Conservation (phyloP, 2,329 filamentous ascomycete genomes). For the Emericellopsis atlantica region DNA sequence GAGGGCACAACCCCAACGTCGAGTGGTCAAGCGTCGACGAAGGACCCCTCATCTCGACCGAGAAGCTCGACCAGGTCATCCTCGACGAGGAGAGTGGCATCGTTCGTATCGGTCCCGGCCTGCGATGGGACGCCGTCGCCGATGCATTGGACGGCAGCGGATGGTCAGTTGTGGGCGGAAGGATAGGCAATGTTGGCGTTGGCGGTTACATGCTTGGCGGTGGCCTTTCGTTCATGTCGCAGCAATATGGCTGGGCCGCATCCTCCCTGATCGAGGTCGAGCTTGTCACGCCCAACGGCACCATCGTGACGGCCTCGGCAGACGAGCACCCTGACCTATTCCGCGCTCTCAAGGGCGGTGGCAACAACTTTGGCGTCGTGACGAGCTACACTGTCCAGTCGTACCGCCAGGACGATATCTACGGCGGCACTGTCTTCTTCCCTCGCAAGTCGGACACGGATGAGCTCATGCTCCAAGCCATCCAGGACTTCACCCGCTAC, state of each 20-base stretch:
- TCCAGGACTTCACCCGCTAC: conserved; percentile 42
- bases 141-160: conserved; percentile 23
- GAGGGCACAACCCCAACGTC: conserved; percentile 43
- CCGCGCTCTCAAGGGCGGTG: conserved; percentile 5
- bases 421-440: conserved; percentile 28
- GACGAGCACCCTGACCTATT: conserved; percentile 3
- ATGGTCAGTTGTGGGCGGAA: not conserved
- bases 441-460: conserved; percentile 14
- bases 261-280: conserved; percentile 13
- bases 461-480: conserved; percentile 27
- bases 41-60: conserved; percentile 35
- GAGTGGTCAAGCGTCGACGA: conserved; percentile 35
- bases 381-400: conserved; percentile 26
- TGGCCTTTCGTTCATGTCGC: conserved; percentile 10
- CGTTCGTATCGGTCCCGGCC: conserved; percentile 31
- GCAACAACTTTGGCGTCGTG: conserved; percentile 7
- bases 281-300: conserved; percentile 4
- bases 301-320: conserved; percentile 4
- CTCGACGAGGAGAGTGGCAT: conserved; percentile 21
- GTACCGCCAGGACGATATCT: conserved; percentile 24
- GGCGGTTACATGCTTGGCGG: conserved; percentile 12
- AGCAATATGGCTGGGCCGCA: conserved; percentile 9
- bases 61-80: conserved; percentile 24
- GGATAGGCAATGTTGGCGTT: conserved; percentile 7
- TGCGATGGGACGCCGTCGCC: conserved; percentile 27